These are phyloP conservation scores for Aureobasidium mangrovei DNA, from an alignment of 2,329 filamentous ascomycete species.

Conservation along the genomic window DNA sequence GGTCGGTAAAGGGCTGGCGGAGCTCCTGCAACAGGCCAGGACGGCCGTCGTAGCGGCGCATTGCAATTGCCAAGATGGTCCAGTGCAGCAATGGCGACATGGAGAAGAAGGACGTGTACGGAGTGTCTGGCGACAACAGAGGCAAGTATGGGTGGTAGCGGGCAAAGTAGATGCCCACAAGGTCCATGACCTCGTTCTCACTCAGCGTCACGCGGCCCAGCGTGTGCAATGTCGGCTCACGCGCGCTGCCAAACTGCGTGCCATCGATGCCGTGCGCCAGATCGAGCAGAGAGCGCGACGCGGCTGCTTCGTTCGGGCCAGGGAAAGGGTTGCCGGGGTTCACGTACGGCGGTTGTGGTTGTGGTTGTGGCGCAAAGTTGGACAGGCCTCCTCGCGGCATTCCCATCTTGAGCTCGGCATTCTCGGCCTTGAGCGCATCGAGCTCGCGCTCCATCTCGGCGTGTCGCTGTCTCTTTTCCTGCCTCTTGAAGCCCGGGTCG, in stretches of 20 bases:
- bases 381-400: constrained; percentile 13
- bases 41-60: constrained; percentile 59
- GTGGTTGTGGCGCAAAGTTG: background rate
- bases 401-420: constrained; percentile 11
- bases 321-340: constrained; percentile 21
- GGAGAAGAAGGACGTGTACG: constrained; percentile 53
- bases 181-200: constrained; percentile 38
- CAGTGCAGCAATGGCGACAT: constrained; percentile 79
- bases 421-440: constrained; percentile 41
- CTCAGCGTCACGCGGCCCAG: constrained; percentile 41
- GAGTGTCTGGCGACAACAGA: constrained; percentile 61
- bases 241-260: constrained; percentile 32
- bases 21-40: constrained; percentile 58
- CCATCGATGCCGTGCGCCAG: constrained; percentile 33
- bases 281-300: constrained; percentile 29
- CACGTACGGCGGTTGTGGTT: background rate
- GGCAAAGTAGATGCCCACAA: constrained; percentile 67
- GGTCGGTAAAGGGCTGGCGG: constrained; percentile 55
- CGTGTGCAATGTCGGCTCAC: constrained; percentile 51
- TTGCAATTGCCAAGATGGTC: constrained; percentile 68
- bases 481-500: constrained; percentile 77
- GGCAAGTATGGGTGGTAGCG: constrained; percentile 71
- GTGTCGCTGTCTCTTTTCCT: constrained; percentile 74
- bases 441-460: constrained; percentile 83
- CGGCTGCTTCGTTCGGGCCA: constrained; percentile 30